These are phyloP conservation scores for Corallochytrium limacisporum DNA, from an alignment of 78 protist genomes.

Conservation along the genomic window DNA sequence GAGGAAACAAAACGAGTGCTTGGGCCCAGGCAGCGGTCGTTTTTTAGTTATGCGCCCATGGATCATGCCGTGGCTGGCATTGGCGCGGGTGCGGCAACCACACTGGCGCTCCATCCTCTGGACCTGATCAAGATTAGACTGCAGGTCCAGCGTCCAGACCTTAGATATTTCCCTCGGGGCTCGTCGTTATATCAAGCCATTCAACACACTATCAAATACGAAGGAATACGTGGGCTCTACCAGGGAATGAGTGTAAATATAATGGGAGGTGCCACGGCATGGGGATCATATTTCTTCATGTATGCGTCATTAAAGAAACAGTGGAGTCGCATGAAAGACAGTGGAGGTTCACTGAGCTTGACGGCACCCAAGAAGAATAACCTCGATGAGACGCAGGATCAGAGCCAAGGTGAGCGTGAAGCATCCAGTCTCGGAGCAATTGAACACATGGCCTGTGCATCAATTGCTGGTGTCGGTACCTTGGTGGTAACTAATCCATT, in stretches of 20 bases:
- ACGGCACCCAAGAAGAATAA: too few species aligned
- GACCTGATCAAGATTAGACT: constrained; percentile 13
- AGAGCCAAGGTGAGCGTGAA: too few species aligned
- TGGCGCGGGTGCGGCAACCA: constrained; percentile 9
- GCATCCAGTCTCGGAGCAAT: background rate
- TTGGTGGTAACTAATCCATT: background rate
- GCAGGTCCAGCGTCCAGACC: too few species aligned
- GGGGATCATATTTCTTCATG: background rate
- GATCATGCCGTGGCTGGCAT: constrained; percentile 11
- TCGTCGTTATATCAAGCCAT: too few species aligned
- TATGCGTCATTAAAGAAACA: background rate
- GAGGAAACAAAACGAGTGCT: too few species aligned
- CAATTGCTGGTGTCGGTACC: background rate
- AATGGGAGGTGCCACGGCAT: constrained; percentile 1
- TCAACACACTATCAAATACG: too few species aligned
- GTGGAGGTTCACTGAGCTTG: too few species aligned
- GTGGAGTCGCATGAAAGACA: background rate
- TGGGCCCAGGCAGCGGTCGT: too few species aligned
- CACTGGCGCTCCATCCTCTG: background rate
- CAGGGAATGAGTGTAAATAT: background rate
- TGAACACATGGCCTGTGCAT: constrained; percentile 1
- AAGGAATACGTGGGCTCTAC: background rate
- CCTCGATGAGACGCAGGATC: too few species aligned
- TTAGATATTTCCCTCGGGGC: too few species aligned
- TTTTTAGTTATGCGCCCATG: constrained; percentile 5